Percentiles rank a stretch among this genome's conserved stretches.
phyloP scores from a whole-genome alignment of 345 rosid species.

The Citrus hindsii region DNA sequence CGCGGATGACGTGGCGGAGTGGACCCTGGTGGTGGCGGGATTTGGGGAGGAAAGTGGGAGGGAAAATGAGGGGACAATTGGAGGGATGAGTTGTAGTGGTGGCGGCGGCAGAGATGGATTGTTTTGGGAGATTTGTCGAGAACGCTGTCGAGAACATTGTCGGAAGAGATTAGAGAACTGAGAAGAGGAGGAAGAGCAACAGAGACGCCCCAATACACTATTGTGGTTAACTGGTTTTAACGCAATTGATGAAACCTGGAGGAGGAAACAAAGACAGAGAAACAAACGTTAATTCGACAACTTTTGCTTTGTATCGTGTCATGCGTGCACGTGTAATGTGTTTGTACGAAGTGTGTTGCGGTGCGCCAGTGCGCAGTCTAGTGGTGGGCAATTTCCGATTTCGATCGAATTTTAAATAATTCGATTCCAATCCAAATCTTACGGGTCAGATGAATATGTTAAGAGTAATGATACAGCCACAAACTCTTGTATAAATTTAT shows the following conservation, averaged over 20 bases:
- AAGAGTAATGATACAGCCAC: no score
- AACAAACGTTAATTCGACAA: no score
- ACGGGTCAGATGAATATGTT: no score
- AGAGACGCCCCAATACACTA: not conserved
- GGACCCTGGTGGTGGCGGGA: slow-evolving; percentile 2
- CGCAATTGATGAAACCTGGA: not conserved
- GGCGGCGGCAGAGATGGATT: not conserved
- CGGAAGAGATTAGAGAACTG: not conserved
- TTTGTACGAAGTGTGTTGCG: no score
- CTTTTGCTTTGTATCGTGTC: no score
- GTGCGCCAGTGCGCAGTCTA: no score
- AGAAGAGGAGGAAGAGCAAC: no score
- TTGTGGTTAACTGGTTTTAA: not conserved
- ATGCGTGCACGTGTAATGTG: no score
- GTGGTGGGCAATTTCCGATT: no score
- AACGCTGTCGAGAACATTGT: not conserved
- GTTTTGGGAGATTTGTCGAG: not conserved
- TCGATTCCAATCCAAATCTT: no score
- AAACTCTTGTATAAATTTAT: no score
- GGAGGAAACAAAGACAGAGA: not conserved
- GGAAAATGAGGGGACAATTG: not conserved
- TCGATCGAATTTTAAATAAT: no score
- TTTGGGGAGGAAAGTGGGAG: not conserved
- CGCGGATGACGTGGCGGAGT: slow-evolving; percentile 26
- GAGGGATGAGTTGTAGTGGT: slow-evolving; percentile 1